phyloP scores from a whole-genome alignment of 495 filamentous ascomycete species.

The Lasiosphaeria miniovina region DNA sequence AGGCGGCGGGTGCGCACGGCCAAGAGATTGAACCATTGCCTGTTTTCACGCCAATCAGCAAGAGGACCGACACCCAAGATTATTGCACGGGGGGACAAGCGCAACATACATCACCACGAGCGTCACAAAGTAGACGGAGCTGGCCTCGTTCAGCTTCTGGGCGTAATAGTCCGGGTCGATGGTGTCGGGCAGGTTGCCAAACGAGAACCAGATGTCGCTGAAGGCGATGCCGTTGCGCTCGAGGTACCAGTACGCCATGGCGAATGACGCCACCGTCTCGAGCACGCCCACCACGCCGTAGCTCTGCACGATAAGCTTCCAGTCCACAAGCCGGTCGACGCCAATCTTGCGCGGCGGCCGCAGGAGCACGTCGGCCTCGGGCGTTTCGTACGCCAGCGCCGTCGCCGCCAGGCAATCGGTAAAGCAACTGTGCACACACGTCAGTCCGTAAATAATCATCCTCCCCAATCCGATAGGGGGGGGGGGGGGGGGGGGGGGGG shows the following conservation, averaged over 20 bases:
- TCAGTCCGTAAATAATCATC: neutral
- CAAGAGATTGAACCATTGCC: conserved; percentile 70
- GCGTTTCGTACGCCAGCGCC: conserved; percentile 65
- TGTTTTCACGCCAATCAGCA: conserved; percentile 14
- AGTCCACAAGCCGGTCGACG: conserved; percentile 63
- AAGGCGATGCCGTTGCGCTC: conserved; percentile 58
- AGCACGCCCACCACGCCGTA: conserved; percentile 63
- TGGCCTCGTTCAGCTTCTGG: conserved; percentile 53
- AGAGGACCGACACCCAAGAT: neutral
- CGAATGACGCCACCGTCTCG: conserved; percentile 57
- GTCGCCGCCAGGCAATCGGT: conserved; percentile 65
- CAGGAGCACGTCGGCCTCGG: conserved; percentile 65
- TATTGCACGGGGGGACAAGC: neutral
- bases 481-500: too few relatives aligned
- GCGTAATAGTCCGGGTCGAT: conserved; percentile 48
- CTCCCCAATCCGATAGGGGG: too few relatives aligned
- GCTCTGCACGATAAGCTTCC: conserved; percentile 59
- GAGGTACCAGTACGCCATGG: conserved; percentile 66
- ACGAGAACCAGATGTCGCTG: conserved; percentile 56
- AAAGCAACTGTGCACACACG: conserved; percentile 49
- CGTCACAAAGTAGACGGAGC: conserved; percentile 70
- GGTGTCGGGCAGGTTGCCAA: conserved; percentile 45
- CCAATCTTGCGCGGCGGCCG: conserved; percentile 58
- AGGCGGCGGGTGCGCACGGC: conserved; percentile 61
- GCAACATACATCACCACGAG: conserved; percentile 60